phyloP scores from a whole-genome alignment of 2,329 filamentous ascomycete genomes.

The Tricladium varicosporioides region DNA sequence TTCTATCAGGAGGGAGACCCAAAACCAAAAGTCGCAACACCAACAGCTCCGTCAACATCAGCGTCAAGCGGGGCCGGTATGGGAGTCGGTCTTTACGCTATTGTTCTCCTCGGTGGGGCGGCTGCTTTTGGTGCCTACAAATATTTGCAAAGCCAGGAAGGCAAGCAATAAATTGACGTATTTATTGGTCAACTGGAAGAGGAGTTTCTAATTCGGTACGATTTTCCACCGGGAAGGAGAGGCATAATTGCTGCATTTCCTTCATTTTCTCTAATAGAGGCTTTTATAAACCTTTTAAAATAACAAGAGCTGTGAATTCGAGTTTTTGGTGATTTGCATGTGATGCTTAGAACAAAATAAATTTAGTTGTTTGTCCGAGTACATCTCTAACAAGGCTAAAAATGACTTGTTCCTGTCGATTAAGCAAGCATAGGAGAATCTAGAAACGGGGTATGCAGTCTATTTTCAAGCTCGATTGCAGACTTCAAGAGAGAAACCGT shows the following conservation, averaged over 20 bases:
- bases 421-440: too few species aligned
- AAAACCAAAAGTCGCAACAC: constrained; percentile 58
- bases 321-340: too few species aligned
- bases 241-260: constrained; percentile 28
- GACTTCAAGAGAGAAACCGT: too few species aligned
- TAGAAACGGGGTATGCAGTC: too few species aligned
- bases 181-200: background rate
- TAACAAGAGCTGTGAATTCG: background rate
- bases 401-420: too few species aligned
- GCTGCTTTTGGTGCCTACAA: constrained; percentile 81
- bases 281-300: background rate
- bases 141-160: constrained; percentile 61
- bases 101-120: constrained; percentile 75
- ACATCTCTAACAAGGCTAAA: too few species aligned
- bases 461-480: too few species aligned
- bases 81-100: constrained; percentile 76
- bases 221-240: background rate
- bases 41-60: constrained; percentile 49
- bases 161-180: constrained; percentile 17
- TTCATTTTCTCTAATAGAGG: constrained; percentile 22
- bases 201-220: background rate
- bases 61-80: constrained; percentile 53
- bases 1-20: constrained; percentile 70
- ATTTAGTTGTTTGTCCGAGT: too few species aligned
- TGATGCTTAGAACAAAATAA: too few species aligned